phyloP scores from a whole-genome alignment of 2,329 filamentous ascomycete species.

The Trichoderma atroviride region DNA sequence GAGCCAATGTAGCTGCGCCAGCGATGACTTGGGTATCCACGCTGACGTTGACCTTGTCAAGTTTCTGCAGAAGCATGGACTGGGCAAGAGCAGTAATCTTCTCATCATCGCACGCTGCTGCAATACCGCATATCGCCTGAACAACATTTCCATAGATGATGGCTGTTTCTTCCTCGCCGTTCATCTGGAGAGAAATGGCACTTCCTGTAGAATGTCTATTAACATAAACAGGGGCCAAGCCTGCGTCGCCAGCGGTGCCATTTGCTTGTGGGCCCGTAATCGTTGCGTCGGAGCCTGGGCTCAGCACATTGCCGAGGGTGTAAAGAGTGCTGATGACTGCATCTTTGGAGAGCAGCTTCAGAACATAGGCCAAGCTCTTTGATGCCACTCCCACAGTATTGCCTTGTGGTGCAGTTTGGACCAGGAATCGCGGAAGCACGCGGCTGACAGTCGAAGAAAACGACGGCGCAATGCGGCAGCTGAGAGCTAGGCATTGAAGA shows the following conservation, averaged over 20 bases:
- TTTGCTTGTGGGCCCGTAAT: slow-evolving; percentile 56
- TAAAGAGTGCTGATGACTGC: slow-evolving; percentile 94
- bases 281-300: slow-evolving; percentile 63
- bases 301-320: slow-evolving; percentile 92
- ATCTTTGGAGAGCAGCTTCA: slow-evolving; percentile 85
- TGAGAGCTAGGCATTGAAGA: slow-evolving; percentile 77
- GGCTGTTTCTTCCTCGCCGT: slow-evolving; percentile 76
- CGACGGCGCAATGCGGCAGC: slow-evolving; percentile 73
- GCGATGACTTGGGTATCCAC: slow-evolving; percentile 86
- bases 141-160: slow-evolving; percentile 84
- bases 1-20: slow-evolving; percentile 76
- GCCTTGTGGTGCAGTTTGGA: slow-evolving; percentile 74
- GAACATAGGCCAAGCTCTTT: slow-evolving; percentile 78
- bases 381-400: slow-evolving; percentile 76
- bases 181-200: slow-evolving; percentile 75
- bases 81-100: slow-evolving; percentile 93
- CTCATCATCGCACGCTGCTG: slow-evolving; percentile 76
- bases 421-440: slow-evolving; percentile 81
- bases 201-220: slow-evolving; percentile 68
- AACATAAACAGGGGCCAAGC: slow-evolving; percentile 51
- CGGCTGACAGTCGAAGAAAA: slow-evolving; percentile 77
- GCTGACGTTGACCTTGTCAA: slow-evolving; percentile 76
- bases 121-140: slow-evolving; percentile 92
- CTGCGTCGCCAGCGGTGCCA: slow-evolving; percentile 46
- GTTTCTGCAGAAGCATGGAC: slow-evolving; percentile 95